Evolutionary conservation across 306 rosid genomes (phyloP), one percentile per base, ranked within the genome.

Genomic region (Lathyrus sativus): DNA sequence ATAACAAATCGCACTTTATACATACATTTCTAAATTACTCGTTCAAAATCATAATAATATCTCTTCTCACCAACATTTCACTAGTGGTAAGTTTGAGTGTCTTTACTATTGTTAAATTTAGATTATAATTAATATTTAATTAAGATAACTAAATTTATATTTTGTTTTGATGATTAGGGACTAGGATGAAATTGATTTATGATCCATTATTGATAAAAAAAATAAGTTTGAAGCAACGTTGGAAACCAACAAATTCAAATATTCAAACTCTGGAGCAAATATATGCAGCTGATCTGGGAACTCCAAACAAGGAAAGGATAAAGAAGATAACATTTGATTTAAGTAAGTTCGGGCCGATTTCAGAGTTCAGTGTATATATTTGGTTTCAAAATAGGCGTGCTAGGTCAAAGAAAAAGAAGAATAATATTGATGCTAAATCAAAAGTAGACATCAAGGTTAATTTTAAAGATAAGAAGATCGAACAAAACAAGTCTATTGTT

Each of bases 231-330:
- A 80, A 96, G 63, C 97, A 93, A 77, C 76, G 98, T 3, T 93
- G 98, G 98, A 86, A 91, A 61, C 97, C 98, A 5, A 82, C 96
- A 0, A 80, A 88, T 0, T 68, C 82, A 78, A 97, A 93, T 77
- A 96, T 93, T 59, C 96, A 88, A 71, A 85, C 85, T 81, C 83
- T 90, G 49, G 98, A 93, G 85, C 81, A 87, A 35, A 74, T 88
- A 51, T 93, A 90, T 82, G 78, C 69, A 26, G n/a, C n/a, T n/a
- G 98, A 96, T 26, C 86, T 76, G 42, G 91, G 96, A 43, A 88
- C 97, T 70, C 97, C 98, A 17, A 93, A 81, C 87, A 93, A 93
- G 83, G 97, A 90, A 45, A 93, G 74, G 83, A 93, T 93, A 78
- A 93, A 90, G 78, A 95, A 93, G 67, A 88, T 93, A 42, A 84